These are phyloP conservation scores for Melampsora larici-populina DNA, from an alignment of 1,284 basidiomycete species.

Conservation along the genomic window DNA sequence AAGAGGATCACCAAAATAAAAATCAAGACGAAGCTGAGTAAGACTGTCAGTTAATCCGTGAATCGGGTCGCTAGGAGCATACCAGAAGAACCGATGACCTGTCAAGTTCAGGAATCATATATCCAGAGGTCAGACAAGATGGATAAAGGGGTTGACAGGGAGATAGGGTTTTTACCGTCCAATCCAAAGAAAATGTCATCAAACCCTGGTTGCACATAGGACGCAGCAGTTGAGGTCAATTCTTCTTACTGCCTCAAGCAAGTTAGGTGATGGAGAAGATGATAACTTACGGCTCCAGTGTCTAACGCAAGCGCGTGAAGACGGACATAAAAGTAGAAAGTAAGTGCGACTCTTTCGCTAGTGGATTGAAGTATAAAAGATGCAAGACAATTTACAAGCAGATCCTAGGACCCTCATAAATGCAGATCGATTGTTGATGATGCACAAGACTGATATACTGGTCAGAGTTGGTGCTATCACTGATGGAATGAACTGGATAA, in stretches of 20 bases:
- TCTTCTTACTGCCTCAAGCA: neutral
- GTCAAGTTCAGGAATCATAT: too few species aligned
- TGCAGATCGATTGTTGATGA: slow-evolving; percentile 48
- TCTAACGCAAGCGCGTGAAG: neutral
- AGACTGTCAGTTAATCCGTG: neutral
- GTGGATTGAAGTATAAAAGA: neutral
- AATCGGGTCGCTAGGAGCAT: neutral
- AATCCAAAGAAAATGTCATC: slow-evolving; percentile 31
- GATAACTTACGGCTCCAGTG: slow-evolving; percentile 36
- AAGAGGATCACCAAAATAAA: neutral
- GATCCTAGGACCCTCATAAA: slow-evolving; percentile 43
- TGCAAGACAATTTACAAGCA: slow-evolving; percentile 26
- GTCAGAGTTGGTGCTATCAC: slow-evolving; percentile 52
- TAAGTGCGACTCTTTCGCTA: too few species aligned
- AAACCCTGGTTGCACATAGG: slow-evolving; percentile 22
- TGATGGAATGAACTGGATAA: slow-evolving; percentile 50
- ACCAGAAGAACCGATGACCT: slow-evolving; percentile 39
- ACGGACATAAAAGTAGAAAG: neutral
- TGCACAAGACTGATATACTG: slow-evolving; percentile 52
- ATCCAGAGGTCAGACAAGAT: too few species aligned
- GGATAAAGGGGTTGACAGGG: too few species aligned
- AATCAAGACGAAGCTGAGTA: neutral
- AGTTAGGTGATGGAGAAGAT: neutral
- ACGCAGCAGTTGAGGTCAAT: neutral
- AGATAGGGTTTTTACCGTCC: slow-evolving; percentile 6